A percentile compares a stretch with the other conserved stretches of the same genome.
Evolutionary conservation across 768 basidiomycete genomes (phyloP).

Genomic region (Termitomyces sp.): DNA sequence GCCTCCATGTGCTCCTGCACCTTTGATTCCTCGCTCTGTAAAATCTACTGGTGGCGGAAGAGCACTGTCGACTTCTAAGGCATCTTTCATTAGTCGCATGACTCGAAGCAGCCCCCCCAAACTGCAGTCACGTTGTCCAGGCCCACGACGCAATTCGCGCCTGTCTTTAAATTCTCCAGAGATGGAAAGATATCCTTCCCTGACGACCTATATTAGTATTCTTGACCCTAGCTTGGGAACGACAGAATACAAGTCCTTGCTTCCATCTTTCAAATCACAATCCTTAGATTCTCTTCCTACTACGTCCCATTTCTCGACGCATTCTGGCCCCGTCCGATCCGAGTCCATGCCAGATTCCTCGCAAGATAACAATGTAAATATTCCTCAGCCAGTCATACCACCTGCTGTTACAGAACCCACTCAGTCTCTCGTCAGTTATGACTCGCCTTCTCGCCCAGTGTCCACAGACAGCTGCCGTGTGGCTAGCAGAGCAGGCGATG

Average conservation of each 20-base stretch:
- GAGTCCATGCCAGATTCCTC: not conserved
- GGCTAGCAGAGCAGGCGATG: not conserved
- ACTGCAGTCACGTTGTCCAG: slow-evolving; percentile 22
- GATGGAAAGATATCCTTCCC: slow-evolving; percentile 18
- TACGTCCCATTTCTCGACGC: not conserved
- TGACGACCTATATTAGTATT: slow-evolving; percentile 7
- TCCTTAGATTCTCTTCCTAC: slow-evolving; percentile 1
- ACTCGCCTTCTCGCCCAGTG: not conserved
- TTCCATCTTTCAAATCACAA: slow-evolving; percentile 8
- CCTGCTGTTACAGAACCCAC: not conserved
- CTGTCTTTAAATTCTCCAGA: slow-evolving; percentile 35
- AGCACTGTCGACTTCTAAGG: slow-evolving; percentile 26
- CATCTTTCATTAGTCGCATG: slow-evolving; percentile 27
- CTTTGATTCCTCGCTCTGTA: slow-evolving; percentile 20
- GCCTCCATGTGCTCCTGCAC: slow-evolving; percentile 18
- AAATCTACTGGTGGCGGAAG: slow-evolving; percentile 22
- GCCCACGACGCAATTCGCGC: slow-evolving; percentile 24
- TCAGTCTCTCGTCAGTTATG: not conserved
- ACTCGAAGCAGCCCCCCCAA: slow-evolving; percentile 28
- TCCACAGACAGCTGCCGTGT: not conserved
- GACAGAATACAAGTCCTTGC: slow-evolving; percentile 2
- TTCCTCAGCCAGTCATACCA: not conserved
- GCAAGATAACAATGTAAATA: not conserved
- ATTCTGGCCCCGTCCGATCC: not conserved
- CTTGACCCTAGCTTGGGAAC: slow-evolving; percentile 3